Evolutionary conservation across 116 monocot species (phyloP).

Genomic region (Cymodocea nodosa): DNA sequence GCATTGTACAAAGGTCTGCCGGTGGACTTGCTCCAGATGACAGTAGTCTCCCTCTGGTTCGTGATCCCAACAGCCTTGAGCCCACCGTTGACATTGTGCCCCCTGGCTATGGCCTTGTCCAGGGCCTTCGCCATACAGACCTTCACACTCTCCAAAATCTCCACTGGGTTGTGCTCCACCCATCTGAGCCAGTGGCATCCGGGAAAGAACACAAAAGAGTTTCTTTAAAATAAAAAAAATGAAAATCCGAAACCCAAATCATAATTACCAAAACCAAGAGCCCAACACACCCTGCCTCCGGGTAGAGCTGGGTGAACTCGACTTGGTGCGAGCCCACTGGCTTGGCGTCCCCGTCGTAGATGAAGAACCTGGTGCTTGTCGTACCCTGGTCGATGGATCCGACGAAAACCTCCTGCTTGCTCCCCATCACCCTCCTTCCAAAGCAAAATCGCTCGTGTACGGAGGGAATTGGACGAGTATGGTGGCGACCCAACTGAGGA

Average conservation of each 20-base stretch:
- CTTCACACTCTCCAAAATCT: conserved; percentile 81
- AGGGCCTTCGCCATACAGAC: conserved; percentile 79
- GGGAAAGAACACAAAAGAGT: neutral
- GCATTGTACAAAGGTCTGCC: conserved; percentile 85
- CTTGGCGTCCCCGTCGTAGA: conserved; percentile 53
- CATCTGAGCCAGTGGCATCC: conserved; percentile 38
- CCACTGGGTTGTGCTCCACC: conserved; percentile 94
- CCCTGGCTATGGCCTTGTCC: conserved; percentile 74
- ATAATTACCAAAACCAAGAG: too few species aligned
- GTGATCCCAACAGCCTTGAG: conserved; percentile 80
- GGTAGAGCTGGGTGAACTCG: conserved; percentile 93
- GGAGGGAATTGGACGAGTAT: too few species aligned
- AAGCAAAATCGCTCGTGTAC: neutral
- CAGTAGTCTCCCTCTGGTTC: conserved; percentile 90
- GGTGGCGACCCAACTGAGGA: too few species aligned
- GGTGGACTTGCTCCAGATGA: conserved; percentile 81
- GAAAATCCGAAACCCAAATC: too few species aligned
- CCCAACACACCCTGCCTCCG: conserved; percentile 52
- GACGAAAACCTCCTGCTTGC: conserved; percentile 26
- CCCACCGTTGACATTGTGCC: conserved; percentile 57
- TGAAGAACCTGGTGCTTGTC: conserved; percentile 86
- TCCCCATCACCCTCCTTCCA: neutral
- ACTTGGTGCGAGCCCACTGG: conserved; percentile 75
- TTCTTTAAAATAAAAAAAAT: too few species aligned
- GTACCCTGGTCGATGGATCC: conserved; percentile 91